A percentile compares a stretch with the other conserved stretches of the same genome.
phyloP scores from a whole-genome alignment of 2,329 filamentous ascomycete species.

The Colletotrichum viniferum region DNA sequence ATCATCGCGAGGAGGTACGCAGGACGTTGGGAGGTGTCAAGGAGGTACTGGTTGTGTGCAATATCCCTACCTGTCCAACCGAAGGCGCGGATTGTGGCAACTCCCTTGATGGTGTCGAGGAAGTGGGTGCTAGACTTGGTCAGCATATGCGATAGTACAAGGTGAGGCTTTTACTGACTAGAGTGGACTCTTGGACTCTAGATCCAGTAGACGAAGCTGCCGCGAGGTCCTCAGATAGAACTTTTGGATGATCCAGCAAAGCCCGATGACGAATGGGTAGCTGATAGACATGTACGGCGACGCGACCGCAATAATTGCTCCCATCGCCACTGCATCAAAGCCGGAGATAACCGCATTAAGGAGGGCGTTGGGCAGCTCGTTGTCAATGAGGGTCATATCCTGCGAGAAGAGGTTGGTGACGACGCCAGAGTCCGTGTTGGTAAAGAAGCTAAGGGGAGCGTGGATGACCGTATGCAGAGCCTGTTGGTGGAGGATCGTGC shows the following conservation, averaged over 20 bases:
- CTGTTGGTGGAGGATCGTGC: slow-evolving; percentile 25
- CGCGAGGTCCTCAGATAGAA: slow-evolving; percentile 62
- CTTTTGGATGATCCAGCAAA: slow-evolving; percentile 53
- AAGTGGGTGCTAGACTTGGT: slow-evolving; percentile 42
- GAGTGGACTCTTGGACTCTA: slow-evolving; percentile 60
- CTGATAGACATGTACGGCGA: slow-evolving; percentile 46
- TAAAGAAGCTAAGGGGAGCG: slow-evolving; percentile 42
- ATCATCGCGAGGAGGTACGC: slow-evolving; percentile 59
- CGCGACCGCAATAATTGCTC: slow-evolving; percentile 43
- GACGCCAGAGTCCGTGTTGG: slow-evolving; percentile 37
- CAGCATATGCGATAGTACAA: not conserved
- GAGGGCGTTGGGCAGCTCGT: slow-evolving; percentile 32
- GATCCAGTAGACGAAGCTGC: slow-evolving; percentile 59
- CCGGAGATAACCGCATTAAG: slow-evolving; percentile 25
- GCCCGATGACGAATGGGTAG: slow-evolving; percentile 46
- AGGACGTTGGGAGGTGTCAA: slow-evolving; percentile 57
- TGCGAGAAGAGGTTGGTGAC: slow-evolving; percentile 44
- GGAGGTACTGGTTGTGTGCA: slow-evolving; percentile 46
- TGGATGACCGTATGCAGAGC: slow-evolving; percentile 26
- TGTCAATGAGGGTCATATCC: slow-evolving; percentile 40
- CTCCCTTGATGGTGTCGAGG: slow-evolving; percentile 54
- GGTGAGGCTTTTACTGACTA: slow-evolving; percentile 40
- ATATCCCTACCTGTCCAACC: slow-evolving; percentile 51
- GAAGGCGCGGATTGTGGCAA: slow-evolving; percentile 58
- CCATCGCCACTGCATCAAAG: slow-evolving; percentile 38